Evolutionary conservation across 306 rosid species (phyloP), one percentile per base, ranked within the genome.

Genomic region (Vigna nakashimae): DNA sequence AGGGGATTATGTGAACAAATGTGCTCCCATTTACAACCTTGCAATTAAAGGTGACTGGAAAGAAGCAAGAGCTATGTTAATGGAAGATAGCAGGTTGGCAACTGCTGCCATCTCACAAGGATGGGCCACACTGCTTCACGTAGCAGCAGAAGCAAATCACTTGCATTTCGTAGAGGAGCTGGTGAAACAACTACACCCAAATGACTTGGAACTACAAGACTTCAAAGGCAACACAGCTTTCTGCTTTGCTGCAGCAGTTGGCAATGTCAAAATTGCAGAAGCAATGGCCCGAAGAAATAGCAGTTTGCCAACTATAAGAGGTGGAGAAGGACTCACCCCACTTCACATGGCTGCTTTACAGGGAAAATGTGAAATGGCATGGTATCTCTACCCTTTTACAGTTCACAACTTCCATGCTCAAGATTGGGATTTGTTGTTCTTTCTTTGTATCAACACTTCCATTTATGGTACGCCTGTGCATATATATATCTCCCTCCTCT

Each of bases 31-130:
- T 4, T 38, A 80, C 38, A 73, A 80, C 10, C 51, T 22, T 18
- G 79, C 84, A 32, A 6, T 80, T 3, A 55, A 28, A 73, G 84
- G 75, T 0, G 62, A 80, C 5, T 80, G 84, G 79, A 65, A 67
- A 66, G 75, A 45, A 20, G 84, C 71, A 0, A 66, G 3, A 18
- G 7, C 5, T 20, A 32, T 80, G 34, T 3, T 80, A 34, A 24
- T 1, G 0, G 5, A 7, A 56, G 69, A 80, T 20, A 4, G 0
- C 0, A 55, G 10, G 5, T 3, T 67, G 50, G 7, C 18, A 0
- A 66, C 6, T 0, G 69, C 69, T 9, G 74, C 79, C 12, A 74
- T 74, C 11, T 65, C 80, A 24, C 51, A 56, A 4, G 75, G 70
- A 16, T 52, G 74, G 73, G 74, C 34, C 0, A 80, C 83, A 28